A percentile compares a stretch with the other conserved stretches of the same genome.
These are phyloP conservation scores for Phlyctochytrium planicorne DNA, from an alignment of 192 early-diverging fungal genomes.

Conservation along the genomic window DNA sequence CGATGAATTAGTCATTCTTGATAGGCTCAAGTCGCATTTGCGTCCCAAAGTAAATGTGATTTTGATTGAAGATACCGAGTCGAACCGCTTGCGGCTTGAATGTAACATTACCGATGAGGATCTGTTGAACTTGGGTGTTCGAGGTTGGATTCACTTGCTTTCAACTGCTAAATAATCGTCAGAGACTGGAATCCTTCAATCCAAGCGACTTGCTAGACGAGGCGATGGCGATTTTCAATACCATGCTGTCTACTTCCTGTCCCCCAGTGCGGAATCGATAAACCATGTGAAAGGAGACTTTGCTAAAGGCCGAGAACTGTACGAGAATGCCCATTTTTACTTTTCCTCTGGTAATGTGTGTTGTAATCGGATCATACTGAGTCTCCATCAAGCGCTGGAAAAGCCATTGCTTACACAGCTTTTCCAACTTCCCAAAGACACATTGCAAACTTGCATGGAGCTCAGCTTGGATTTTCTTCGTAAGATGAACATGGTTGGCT, in stretches of 20 bases:
- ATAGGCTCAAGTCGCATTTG: neutral
- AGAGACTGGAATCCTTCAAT: conserved; percentile 12
- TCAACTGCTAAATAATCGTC: neutral
- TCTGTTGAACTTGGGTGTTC: conserved; percentile 13
- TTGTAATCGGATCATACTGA: no score
- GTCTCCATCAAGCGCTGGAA: no score
- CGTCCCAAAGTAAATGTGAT: neutral
- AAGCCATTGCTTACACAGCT: neutral
- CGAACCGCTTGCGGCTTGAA: neutral
- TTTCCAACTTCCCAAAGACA: neutral
- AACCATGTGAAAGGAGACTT: conserved; percentile 12
- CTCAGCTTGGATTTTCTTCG: conserved; percentile 79
- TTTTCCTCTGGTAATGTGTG: conserved; percentile 7
- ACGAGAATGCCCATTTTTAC: conserved; percentile 8
- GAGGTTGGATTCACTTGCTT: conserved; percentile 6
- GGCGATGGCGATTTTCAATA: neutral
- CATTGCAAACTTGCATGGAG: conserved; percentile 65
- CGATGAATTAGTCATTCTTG: neutral
- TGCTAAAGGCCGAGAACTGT: neutral
- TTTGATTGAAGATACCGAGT: neutral
- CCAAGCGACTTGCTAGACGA: neutral
- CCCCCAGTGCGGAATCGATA: conserved; percentile 2
- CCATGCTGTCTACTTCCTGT: conserved; percentile 21
- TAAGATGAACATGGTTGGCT: conserved; percentile 45
- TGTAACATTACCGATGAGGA: conserved; percentile 15